Evolutionary conservation across 106 monocot species (phyloP).

Genomic region (Narthecium ossifragum): DNA sequence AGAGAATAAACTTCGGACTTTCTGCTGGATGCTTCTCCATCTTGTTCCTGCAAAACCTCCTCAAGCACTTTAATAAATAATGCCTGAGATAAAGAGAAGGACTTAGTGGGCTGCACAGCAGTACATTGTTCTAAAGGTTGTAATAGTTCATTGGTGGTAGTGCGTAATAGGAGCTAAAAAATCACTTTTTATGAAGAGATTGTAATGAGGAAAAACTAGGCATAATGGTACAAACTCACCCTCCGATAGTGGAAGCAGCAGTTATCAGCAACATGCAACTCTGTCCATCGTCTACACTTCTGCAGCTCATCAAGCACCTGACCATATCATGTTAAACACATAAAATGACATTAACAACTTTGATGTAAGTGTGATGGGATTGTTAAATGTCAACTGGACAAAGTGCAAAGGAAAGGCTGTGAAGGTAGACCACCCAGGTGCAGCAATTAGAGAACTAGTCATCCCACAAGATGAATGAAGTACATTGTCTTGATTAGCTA

Average conservation of each 20-base stretch:
- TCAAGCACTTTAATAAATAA: constrained; percentile 47
- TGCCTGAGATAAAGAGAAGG: constrained; percentile 23
- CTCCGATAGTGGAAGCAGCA: constrained; percentile 71
- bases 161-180: neutral
- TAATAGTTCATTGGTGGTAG: no score
- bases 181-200: neutral
- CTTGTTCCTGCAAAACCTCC: constrained; percentile 6
- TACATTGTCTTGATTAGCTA: neutral
- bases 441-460: neutral
- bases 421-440: neutral
- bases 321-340: constrained; percentile 1
- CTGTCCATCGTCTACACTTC: constrained; percentile 66
- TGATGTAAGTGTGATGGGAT: neutral
- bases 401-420: neutral
- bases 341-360: neutral
- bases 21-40: constrained; percentile 9
- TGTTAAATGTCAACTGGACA: neutral
- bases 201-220: neutral
- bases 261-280: constrained; percentile 72
- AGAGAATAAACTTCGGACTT: constrained; percentile 16
- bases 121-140: no score
- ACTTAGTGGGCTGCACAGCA: no score
- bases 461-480: no score
- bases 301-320: constrained; percentile 62
- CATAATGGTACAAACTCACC: constrained; percentile 24